Base-by-base conservation (phyloP, 2,329 filamentous ascomycete genomes). In the Microsporum audouinii region DNA sequence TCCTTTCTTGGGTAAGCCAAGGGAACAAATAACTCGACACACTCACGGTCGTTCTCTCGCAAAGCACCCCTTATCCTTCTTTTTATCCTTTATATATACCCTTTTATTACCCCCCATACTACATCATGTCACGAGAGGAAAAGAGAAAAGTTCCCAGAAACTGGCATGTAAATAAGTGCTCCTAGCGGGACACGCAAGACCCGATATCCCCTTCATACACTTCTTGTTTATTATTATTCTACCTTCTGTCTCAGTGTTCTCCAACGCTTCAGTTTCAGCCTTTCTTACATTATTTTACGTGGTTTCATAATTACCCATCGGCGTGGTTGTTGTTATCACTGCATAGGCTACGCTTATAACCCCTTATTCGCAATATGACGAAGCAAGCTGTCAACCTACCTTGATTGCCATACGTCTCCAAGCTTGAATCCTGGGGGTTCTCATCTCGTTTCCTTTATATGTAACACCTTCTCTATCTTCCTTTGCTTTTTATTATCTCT, bases 1-100 rank as follows among this genome's bases (percentile, higher is more conserved):
- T 57, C 5, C 38, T 57, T 57, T 39, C 38, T 57, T 57, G 27
- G 47, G 27, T 53, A 53, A 53, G 49, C 49, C 12, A 53, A 53
- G 49, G 49, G 49, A 53, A 53, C 49, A 53, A 27, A 53, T 53
- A 33, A 53, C n/a, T 33, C 49, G 31, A 53, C 31, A 53, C n/a
- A 27, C 49, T 34, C n/a, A 12, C 31, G 17, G 49, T 53, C 49
- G 27, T 53, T 53, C 49, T 53, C 49, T 53, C 49, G 49, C 49
- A 53, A 53, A 53, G 31, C 49, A 53, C 29, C 29, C 49, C 31
- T 53, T 33, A 33, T 29, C 31, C 49, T 53, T 29, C 49, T 31
- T 53, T 34, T 53, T 10, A 17, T 27, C 23, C n/a, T 53, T 33
- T 33, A 33, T 33, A 53, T 53, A 53, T 53, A 47, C 43, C 43